Base-by-base conservation (phyloP, 257 asterid genomes). In the Solanum arcanum region DNA sequence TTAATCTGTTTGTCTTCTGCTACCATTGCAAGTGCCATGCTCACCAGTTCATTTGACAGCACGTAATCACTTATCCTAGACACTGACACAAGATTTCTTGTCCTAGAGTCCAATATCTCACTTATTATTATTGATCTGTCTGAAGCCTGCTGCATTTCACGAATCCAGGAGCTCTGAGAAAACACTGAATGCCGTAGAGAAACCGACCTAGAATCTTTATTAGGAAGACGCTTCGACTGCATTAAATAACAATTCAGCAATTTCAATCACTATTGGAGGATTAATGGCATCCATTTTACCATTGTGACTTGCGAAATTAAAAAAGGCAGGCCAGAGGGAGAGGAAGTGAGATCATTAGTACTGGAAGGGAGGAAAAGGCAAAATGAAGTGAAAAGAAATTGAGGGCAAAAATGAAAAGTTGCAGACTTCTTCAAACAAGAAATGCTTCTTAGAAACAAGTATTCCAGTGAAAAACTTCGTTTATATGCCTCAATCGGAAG, bases 21-120 rank as follows among this genome's bases (percentile, higher is more conserved):
- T 75, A 96, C 99, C 99, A 96, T 95, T 73, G 99, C 99, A 47
- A 96, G 96, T 0, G 99, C 98, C 99, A 96, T 96, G 94, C 99
- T 96, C 88, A 96, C 98, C 91, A 96, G 94, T 94, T 94, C 99
- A 89, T 96, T 95, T 83, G 99, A 96, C 77, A 96, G 92, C 66
- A 96, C 99, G 27, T 96, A 96, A 89, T 96, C 99, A 89, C 99
- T 96, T 86, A 96, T 96, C 90, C 98, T 89, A 52, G 99, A 95
- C 62, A 95, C 98, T 1, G 99, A 96, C 39, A 96, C 99, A 25
- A 96, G 97, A 89, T 96, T 96, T 90, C 99, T 93, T 37, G 98
- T 96, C 92, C 99, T 94, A 23, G 99, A 96, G 91, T 96, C 99
- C 94, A 94, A 88, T 88, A 96, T 96, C 94, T 96, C 99, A 47